Evolutionary conservation across 768 basidiomycete species (phyloP), one percentile per base, ranked within the genome.

Genomic region (Russula olivacea): DNA sequence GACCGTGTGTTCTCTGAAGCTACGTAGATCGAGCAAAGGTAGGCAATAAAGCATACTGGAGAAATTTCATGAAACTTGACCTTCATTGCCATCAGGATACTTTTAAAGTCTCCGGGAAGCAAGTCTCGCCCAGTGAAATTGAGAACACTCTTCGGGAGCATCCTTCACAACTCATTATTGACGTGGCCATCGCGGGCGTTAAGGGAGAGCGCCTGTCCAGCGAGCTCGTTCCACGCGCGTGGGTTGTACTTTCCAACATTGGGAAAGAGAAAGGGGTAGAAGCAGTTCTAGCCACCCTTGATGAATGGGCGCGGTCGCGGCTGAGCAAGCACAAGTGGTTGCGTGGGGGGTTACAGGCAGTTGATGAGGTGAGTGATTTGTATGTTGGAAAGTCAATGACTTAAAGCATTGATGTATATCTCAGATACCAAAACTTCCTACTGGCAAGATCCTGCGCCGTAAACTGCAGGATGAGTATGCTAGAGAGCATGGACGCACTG

Each of bases 11-110:
- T 25, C 9, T 28, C 1, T 36, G 11, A 52, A 89, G 87, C 72
- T 91, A 84, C 68, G 84, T 84, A 14, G 90, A 92, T 71, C 80
- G 91, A 57, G 78, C 79, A n/a, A 91, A 92, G 80, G 88, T 87
- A 55, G 64, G 63, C 23, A 4, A 6, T 36, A 10, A 43, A 14
- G 7, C 15, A 21, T n/a, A 7, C 41, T 9, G 19, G 6, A 17
- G 21, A 40, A 15, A 11, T 32, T 45, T 58, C 41, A 43, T 17
- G 3, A 11, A 4, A 21, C 12, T 34, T 50, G 32, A 54, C 17
- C 23, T 19, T 7, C n/a, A 14, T 55, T 36, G 8, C 25, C 28
- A 45, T 32, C 19, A 89, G 85, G 91, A 92, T 69, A 90, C 84
- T 0, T 77, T 93, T 23, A 93, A 93, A 70, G 80, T 93, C 3